These are phyloP conservation scores for Serendipita sp. DNA, from an alignment of 768 basidiomycete genomes.

Conservation along the genomic window DNA sequence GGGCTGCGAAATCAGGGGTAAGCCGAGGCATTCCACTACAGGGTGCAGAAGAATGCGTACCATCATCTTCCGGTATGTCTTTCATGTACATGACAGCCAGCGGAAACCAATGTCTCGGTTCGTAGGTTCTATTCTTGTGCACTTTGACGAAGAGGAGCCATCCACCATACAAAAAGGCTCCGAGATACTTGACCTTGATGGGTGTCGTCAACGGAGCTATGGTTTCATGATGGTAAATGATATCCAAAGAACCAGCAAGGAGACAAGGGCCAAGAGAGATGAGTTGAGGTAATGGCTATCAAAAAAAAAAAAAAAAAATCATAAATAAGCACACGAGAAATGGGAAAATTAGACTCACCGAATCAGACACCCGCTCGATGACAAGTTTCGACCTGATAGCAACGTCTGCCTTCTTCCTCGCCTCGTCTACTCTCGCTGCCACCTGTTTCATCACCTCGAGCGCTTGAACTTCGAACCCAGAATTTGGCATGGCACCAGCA, in stretches of 20 bases:
- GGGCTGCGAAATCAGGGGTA: slow-evolving; percentile 29
- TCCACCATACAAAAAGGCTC: slow-evolving; percentile 81
- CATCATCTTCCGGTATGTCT: slow-evolving; percentile 54
- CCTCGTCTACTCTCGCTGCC: slow-evolving; percentile 67
- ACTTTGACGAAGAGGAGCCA: slow-evolving; percentile 83
- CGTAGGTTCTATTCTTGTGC: slow-evolving; percentile 54
- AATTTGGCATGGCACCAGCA: not conserved
- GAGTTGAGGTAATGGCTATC: slow-evolving; percentile 18
- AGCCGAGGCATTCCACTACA: not conserved
- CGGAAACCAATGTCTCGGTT: slow-evolving; percentile 79
- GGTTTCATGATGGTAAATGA: slow-evolving; percentile 53
- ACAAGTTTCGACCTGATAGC: slow-evolving; percentile 52
- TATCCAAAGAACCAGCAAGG: slow-evolving; percentile 76
- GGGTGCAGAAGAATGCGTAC: slow-evolving; percentile 30
- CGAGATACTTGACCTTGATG: slow-evolving; percentile 71
- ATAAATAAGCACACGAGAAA: not conserved
- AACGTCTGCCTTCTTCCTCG: slow-evolving; percentile 48
- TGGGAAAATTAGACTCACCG: not conserved
- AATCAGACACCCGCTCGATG: slow-evolving; percentile 40
- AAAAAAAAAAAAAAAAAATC: not conserved
- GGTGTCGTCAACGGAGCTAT: slow-evolving; percentile 31
- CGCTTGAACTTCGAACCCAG: slow-evolving; percentile 13
- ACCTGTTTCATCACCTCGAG: slow-evolving; percentile 60
- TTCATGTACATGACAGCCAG: slow-evolving; percentile 54
- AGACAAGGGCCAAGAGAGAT: slow-evolving; percentile 62